Base-by-base conservation (phyloP, 2,329 filamentous ascomycete genomes). In the Aspergillus fumigatus region DNA sequence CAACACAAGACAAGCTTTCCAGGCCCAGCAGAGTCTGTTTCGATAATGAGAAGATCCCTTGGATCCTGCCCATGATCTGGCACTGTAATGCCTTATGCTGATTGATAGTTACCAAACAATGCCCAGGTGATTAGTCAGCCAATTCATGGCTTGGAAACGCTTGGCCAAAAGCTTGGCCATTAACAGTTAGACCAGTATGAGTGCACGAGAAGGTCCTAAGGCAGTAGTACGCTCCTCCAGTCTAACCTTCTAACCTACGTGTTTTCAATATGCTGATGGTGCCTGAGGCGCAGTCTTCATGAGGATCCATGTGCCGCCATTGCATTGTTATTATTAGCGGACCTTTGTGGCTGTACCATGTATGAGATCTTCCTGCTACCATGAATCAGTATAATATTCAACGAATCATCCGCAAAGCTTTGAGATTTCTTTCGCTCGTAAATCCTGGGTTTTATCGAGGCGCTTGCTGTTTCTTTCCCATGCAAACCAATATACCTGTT, bases 81-180 rank as follows among this genome's bases (percentile, higher is more conserved):
- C 27, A 29, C 27, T 50, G 26, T 48, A 49, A 40, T 25, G 27
- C 21, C 11, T 52, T 43, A 47, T 47, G 43, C 43, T 25, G 9
- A 8, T n/a, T n/a, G n/a, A n/a, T n/a, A n/a, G n/a, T n/a, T 7
- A 47, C 23, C 9, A 32, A 11, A 17, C 4, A 47, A 47, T 17
- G 23, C 4, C 10, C 6, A 14, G 1, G 5, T 7, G 21, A 26
- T 23, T 47, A 47, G 21, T 23, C 43, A 47, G 21, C 23, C 2
- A 17, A 40, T 17, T 40, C 26, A 23, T 21, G 49, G 49, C 29
- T 25, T 27, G n/a, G 29, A 40, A n/a, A 53, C 47, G 55, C 59
- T 61, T 61, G 52, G 51, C 41, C 48, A 58, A 62, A 62, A 61
- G 59, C 61, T 61, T 62, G 53, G 59, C 57, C 5, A 14, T 23